Evolutionary conservation across 768 basidiomycete genomes (phyloP).

Genomic region (Chalciporus piperatus): DNA sequence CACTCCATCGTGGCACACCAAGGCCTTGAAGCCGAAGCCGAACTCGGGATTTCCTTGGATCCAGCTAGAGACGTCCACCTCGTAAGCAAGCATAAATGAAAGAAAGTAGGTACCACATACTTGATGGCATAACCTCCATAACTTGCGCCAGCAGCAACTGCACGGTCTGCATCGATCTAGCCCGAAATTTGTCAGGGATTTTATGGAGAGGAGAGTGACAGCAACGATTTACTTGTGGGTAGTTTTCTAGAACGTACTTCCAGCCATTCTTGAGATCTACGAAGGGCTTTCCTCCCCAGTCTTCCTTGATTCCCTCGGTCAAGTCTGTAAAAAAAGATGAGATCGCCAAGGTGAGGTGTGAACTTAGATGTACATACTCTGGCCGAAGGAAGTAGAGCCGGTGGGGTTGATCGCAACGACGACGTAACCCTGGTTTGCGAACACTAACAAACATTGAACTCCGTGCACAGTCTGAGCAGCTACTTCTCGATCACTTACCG

Average conservation of each 20-base stretch:
- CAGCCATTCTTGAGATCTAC: slow-evolving; percentile 73
- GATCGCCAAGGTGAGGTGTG: neutral
- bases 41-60: slow-evolving; percentile 92
- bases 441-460: slow-evolving; percentile 44
- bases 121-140: slow-evolving; percentile 91
- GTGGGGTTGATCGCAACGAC: slow-evolving; percentile 89
- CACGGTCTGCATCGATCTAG: slow-evolving; percentile 66
- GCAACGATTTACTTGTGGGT: slow-evolving; percentile 54
- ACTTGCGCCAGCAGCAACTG: slow-evolving; percentile 77
- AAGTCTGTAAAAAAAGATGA: slow-evolving; percentile 46
- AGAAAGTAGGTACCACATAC: slow-evolving; percentile 36
- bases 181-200: neutral
- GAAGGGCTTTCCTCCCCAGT: slow-evolving; percentile 88
- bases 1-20: slow-evolving; percentile 92
- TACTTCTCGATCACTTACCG: slow-evolving; percentile 35
- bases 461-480: neutral
- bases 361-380: slow-evolving; percentile 43
- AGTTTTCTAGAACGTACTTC: slow-evolving; percentile 62
- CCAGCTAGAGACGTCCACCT: slow-evolving; percentile 54
- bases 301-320: slow-evolving; percentile 74
- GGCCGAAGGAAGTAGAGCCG: slow-evolving; percentile 90
- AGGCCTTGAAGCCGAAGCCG: slow-evolving; percentile 85
- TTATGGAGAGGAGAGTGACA: neutral
- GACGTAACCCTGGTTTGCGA: slow-evolving; percentile 87
- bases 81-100: slow-evolving; percentile 1